Percentiles rank a stretch among this genome's conserved stretches.
These are phyloP conservation scores for Ceratobasidium sp. DNA, from an alignment of 1,284 basidiomycete species.

Conservation along the genomic window DNA sequence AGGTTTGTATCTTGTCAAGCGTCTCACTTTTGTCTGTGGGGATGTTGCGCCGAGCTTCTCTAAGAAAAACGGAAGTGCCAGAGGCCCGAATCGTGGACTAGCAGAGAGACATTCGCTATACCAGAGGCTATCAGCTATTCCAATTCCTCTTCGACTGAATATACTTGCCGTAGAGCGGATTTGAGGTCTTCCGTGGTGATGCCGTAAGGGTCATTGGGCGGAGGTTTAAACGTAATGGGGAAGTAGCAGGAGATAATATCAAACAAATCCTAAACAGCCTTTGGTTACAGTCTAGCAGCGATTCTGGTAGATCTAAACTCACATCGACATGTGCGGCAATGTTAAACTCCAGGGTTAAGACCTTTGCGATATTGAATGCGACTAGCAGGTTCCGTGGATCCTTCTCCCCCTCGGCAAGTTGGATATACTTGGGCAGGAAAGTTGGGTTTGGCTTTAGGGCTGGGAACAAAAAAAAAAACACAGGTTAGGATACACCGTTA, in stretches of 20 bases:
- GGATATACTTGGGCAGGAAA: constrained; percentile 82
- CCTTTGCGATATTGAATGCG: constrained; percentile 87
- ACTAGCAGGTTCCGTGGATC: constrained; percentile 95
- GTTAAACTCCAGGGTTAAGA: constrained; percentile 90
- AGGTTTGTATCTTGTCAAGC: no score
- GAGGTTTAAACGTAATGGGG: constrained; percentile 96
- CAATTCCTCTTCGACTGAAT: neutral
- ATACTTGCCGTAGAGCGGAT: constrained; percentile 68
- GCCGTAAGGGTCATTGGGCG: constrained; percentile 93
- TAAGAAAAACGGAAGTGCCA: constrained; percentile 88
- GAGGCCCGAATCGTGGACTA: constrained; percentile 82
- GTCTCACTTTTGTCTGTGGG: constrained; percentile 80
- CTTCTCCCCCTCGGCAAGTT: constrained; percentile 92
- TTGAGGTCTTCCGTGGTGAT: constrained; percentile 92
- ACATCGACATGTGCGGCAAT: constrained; percentile 80
- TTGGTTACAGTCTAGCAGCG: neutral
- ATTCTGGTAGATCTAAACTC: constrained; percentile 46
- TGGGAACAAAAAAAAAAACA: neutral
- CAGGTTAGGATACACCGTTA: neutral
- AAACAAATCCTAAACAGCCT: constrained; percentile 76
- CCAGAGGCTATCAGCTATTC: neutral
- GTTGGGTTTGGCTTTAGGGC: constrained; percentile 45
- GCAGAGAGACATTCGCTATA: constrained; percentile 70
- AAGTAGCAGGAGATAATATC: constrained; percentile 99
- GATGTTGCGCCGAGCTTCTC: constrained; percentile 92